These are phyloP conservation scores for Mycena olivaceomarginata DNA, from an alignment of 768 basidiomycete species.

Conservation along the genomic window DNA sequence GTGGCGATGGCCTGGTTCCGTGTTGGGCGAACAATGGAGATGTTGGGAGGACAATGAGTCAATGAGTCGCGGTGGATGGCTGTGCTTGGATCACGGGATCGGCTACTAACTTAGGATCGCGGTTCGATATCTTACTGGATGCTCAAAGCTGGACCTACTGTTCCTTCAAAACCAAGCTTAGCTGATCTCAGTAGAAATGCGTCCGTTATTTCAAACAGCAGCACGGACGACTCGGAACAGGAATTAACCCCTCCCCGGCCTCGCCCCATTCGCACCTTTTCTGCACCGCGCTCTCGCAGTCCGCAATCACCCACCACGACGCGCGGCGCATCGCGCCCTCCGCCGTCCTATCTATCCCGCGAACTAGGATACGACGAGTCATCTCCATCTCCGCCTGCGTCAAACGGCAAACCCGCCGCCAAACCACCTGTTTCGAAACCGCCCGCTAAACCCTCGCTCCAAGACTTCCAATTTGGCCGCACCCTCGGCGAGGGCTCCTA, in stretches of 20 bases:
- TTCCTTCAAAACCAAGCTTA: constrained; percentile 54
- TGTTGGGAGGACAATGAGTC: background rate
- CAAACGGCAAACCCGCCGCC: constrained; percentile 50
- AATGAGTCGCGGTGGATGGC: background rate
- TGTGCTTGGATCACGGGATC: background rate
- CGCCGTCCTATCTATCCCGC: constrained; percentile 72
- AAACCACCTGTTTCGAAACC: constrained; percentile 63
- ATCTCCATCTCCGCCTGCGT: constrained; percentile 25
- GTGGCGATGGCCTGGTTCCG: constrained; percentile 3
- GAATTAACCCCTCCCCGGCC: constrained; percentile 65
- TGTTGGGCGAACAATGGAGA: constrained; percentile 35
- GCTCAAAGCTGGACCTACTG: constrained; percentile 58
- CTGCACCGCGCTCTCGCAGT: constrained; percentile 77
- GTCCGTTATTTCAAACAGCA: constrained; percentile 83
- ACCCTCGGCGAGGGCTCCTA: constrained; percentile 91
- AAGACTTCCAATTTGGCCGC: constrained; percentile 85
- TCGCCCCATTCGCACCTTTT: constrained; percentile 79
- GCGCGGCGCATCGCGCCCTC: constrained; percentile 61
- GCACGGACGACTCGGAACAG: constrained; percentile 70
- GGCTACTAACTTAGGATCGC: constrained; percentile 7
- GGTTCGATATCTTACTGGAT: constrained; percentile 50
- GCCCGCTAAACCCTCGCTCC: constrained; percentile 59
- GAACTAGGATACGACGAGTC: constrained; percentile 65
- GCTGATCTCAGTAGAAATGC: constrained; percentile 86
- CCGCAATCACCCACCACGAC: constrained; percentile 63